These are phyloP conservation scores for Pyricularia grisea DNA, from an alignment of 2,329 filamentous ascomycete genomes.

Conservation along the genomic window DNA sequence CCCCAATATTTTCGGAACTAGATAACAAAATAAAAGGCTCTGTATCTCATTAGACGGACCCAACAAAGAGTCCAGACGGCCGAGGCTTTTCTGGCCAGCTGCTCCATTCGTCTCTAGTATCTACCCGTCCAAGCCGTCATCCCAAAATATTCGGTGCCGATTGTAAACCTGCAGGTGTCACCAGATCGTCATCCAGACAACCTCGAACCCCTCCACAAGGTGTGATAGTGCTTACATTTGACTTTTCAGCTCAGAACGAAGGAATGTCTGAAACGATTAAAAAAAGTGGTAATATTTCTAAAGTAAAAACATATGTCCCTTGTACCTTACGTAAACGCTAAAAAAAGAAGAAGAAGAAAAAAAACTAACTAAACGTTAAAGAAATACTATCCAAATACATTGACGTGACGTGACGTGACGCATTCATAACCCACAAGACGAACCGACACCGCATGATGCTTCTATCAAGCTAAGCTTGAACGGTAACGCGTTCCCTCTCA, in stretches of 20 bases:
- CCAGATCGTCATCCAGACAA: neutral
- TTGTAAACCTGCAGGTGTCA: neutral
- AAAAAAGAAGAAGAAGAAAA: too few species aligned
- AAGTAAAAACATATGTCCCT: neutral
- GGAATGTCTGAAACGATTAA: neutral
- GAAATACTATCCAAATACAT: neutral
- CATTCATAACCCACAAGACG: neutral
- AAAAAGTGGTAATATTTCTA: neutral
- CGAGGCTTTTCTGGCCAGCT: neutral
- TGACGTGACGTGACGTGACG: neutral
- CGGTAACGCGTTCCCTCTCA: conserved; percentile 1
- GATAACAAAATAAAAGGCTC: neutral
- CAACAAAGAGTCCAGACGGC: neutral
- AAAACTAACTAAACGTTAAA: neutral
- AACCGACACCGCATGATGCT: neutral
- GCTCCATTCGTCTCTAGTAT: neutral
- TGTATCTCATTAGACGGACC: neutral
- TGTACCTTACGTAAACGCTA: neutral
- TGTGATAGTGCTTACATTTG: neutral
- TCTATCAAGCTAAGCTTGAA: neutral
- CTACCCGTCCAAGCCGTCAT: neutral
- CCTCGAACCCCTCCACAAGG: neutral
- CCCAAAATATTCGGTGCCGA: neutral
- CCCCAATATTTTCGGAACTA: neutral
- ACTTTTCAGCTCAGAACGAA: neutral